Conservation (phyloP, 768 basidiomycete species). For the Cystobasidium ongulense region DNA sequence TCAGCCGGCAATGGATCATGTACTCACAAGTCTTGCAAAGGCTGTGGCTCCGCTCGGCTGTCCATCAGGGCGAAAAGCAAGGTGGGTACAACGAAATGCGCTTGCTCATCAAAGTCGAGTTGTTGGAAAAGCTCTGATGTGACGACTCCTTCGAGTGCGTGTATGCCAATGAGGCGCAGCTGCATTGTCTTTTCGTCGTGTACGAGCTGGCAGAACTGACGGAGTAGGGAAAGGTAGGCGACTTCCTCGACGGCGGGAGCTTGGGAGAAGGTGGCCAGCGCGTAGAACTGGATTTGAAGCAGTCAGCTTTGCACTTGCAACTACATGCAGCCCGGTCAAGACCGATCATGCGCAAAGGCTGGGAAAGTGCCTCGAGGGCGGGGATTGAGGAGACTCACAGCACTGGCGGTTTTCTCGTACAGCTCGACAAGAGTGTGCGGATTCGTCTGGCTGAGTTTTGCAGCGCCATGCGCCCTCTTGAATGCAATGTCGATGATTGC, state of each 20-base stretch:
- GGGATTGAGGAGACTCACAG: neutral
- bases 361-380: neutral
- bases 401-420: conserved; percentile 13
- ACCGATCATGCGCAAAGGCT: neutral
- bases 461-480: neutral
- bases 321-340: neutral
- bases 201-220: conserved; percentile 9
- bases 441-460: neutral
- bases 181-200: conserved; percentile 6
- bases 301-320: too few relatives aligned
- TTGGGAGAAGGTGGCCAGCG: conserved; percentile 20
- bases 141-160: conserved; percentile 26
- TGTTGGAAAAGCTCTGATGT: conserved; percentile 8
- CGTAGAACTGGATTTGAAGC: conserved; percentile 9
- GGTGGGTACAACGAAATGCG: conserved; percentile 3
- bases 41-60: neutral
- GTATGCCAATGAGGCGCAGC: conserved; percentile 14
- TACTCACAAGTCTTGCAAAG: neutral
- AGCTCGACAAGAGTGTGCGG: neutral
- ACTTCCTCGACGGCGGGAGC: conserved; percentile 1
- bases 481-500: conserved; percentile 21
- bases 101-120: neutral
- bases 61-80: conserved; percentile 12
- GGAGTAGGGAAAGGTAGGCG: neutral
- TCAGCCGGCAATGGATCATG: neutral